These are phyloP conservation scores for Teunomyces cretensis DNA, from an alignment of 805 yeast genomes.

Conservation along the genomic window DNA sequence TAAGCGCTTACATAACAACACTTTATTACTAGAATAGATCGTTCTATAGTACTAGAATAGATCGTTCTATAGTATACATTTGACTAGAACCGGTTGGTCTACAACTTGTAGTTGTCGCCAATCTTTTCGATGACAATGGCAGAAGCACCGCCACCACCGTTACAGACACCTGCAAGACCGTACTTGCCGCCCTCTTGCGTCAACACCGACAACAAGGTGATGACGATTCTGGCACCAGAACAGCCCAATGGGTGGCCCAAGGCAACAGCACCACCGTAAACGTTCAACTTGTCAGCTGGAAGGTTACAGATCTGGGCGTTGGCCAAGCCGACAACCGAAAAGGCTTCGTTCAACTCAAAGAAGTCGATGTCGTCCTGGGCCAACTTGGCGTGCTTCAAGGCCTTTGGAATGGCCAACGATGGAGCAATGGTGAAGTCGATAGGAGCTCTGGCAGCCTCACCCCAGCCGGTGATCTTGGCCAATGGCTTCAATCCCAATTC, in stretches of 20 bases:
- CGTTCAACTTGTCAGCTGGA: slow-evolving; percentile 69
- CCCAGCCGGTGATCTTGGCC: slow-evolving; percentile 91
- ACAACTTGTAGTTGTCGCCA: slow-evolving; percentile 37
- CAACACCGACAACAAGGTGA: slow-evolving; percentile 79
- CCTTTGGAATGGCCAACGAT: slow-evolving; percentile 92
- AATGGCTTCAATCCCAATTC: slow-evolving; percentile 87
- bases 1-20: background rate
- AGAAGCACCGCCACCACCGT: slow-evolving; percentile 99
- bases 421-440: slow-evolving; percentile 96
- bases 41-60: too few species aligned
- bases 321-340: slow-evolving; percentile 94
- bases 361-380: slow-evolving; percentile 70
- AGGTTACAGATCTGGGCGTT: slow-evolving; percentile 70
- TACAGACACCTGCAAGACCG: slow-evolving; percentile 96
- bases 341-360: slow-evolving; percentile 97
- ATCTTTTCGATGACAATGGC: slow-evolving; percentile 81
- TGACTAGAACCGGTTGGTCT: too few species aligned
- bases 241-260: slow-evolving; percentile 94
- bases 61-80: background rate
- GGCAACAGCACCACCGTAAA: slow-evolving; percentile 95
- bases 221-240: slow-evolving; percentile 93
- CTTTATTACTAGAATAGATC: background rate
- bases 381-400: slow-evolving; percentile 81
- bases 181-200: slow-evolving; percentile 74
- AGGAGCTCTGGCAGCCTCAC: slow-evolving; percentile 96